phyloP scores from a whole-genome alignment of 257 asterid genomes.

The Solanum etuberosum region DNA sequence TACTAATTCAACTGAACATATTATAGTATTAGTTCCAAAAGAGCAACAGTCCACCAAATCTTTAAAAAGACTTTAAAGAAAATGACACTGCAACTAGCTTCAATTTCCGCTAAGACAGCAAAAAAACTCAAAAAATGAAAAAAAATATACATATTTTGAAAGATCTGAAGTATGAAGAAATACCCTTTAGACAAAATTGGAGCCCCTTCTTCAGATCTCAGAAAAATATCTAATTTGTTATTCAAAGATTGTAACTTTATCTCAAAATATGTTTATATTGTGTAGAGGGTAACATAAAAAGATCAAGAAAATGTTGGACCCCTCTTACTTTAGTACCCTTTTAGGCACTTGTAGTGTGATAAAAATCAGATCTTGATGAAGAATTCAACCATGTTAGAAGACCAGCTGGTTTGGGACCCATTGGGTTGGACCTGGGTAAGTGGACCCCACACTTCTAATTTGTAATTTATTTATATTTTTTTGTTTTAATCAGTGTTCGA shows the following conservation, averaged over 20 bases:
- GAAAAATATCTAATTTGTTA: neutral
- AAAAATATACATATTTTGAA: neutral
- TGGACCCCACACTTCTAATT: neutral
- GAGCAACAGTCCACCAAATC: neutral
- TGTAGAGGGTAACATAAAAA: neutral
- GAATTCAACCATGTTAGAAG: neutral
- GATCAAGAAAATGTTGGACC: neutral
- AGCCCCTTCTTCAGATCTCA: neutral
- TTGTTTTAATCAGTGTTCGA: neutral
- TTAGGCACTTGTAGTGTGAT: neutral
- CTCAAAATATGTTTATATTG: neutral
- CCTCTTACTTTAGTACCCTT: neutral
- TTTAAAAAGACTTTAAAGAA: neutral
- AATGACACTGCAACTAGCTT: neutral
- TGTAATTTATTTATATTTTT: neutral
- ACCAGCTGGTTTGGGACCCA: constrained; percentile 38
- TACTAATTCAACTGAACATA: neutral
- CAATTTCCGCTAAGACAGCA: neutral
- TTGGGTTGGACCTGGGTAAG: neutral
- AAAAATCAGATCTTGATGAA: constrained; percentile 2
- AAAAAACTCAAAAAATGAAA: neutral
- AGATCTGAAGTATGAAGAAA: neutral
- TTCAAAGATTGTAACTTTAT: neutral
- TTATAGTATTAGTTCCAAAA: neutral
- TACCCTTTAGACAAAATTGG: neutral